Evolutionary conservation across 73 alveolate genomes (phyloP).

Genomic region (Paramecium caudatum): DNA sequence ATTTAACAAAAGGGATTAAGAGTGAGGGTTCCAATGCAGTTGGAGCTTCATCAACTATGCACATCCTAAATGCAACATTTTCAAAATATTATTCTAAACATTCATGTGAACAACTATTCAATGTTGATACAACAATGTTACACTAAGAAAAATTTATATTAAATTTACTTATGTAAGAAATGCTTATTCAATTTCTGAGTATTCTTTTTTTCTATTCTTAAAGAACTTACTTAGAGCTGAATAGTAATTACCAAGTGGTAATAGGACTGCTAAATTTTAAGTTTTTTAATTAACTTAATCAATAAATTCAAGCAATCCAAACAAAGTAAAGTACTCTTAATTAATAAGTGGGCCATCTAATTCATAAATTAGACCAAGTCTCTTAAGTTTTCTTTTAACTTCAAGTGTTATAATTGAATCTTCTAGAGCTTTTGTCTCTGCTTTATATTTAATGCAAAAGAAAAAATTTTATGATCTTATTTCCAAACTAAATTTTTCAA

Average conservation of each 20-base stretch:
- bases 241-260: background rate
- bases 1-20: slow-evolving; percentile 21
- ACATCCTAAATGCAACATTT: background rate
- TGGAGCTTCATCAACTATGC: slow-evolving; percentile 54
- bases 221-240: background rate
- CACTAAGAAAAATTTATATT: background rate
- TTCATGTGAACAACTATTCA: slow-evolving; percentile 7
- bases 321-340: background rate
- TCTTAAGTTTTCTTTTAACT: background rate
- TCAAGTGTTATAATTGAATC: background rate
- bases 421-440: background rate
- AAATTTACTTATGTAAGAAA: background rate
- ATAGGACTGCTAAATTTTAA: background rate
- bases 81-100: background rate
- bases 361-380: too few species aligned
- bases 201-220: background rate
- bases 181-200: background rate
- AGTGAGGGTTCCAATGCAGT: slow-evolving; percentile 15
- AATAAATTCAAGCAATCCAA: background rate
- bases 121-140: background rate
- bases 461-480: background rate
- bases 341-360: too few species aligned
- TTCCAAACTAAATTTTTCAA: background rate
- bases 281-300: background rate
- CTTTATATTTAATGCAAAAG: background rate